These are phyloP conservation scores for Taphrina confusa DNA, from an alignment of 1,139 yeast species.

Conservation along the genomic window DNA sequence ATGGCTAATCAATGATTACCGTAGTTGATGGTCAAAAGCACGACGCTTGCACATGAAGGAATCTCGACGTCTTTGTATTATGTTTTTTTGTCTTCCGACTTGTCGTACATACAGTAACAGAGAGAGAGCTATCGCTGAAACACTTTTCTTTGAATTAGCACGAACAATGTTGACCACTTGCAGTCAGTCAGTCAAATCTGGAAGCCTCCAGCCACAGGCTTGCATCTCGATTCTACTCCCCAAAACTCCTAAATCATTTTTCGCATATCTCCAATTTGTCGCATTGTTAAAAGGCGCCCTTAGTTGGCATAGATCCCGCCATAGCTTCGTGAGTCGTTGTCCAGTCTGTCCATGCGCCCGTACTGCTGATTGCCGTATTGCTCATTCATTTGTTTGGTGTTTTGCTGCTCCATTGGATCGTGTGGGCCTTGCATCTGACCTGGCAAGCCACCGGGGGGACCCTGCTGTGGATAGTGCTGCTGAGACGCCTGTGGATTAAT, in stretches of 20 bases:
- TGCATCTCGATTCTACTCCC: no score
- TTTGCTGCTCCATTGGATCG: constrained; percentile 49
- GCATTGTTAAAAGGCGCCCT: constrained; percentile 37
- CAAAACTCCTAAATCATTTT: background rate
- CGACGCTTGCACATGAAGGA: no score
- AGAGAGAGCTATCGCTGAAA: constrained; percentile 25
- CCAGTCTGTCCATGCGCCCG: constrained; percentile 54
- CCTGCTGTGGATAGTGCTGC: constrained; percentile 25
- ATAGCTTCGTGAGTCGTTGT: constrained; percentile 51
- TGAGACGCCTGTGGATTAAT: constrained; percentile 43
- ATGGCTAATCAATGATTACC: no score
- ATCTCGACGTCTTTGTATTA: constrained; percentile 2
- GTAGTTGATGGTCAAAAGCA: no score
- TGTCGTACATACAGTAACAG: constrained; percentile 17
- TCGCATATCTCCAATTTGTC: background rate
- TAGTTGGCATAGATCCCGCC: constrained; percentile 48
- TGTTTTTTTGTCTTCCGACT: background rate
- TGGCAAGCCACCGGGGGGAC: constrained; percentile 22
- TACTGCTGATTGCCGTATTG: constrained; percentile 54
- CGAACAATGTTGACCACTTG: no score
- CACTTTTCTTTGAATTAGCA: background rate
- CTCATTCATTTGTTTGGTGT: constrained; percentile 53
- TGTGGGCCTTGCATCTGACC: constrained; percentile 32
- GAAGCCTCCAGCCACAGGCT: background rate
- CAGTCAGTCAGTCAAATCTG: no score